Percentiles rank a stretch among this genome's conserved stretches.
Conservation (phyloP, 768 basidiomycete genomes). For the Boletellus ananiceps region DNA sequence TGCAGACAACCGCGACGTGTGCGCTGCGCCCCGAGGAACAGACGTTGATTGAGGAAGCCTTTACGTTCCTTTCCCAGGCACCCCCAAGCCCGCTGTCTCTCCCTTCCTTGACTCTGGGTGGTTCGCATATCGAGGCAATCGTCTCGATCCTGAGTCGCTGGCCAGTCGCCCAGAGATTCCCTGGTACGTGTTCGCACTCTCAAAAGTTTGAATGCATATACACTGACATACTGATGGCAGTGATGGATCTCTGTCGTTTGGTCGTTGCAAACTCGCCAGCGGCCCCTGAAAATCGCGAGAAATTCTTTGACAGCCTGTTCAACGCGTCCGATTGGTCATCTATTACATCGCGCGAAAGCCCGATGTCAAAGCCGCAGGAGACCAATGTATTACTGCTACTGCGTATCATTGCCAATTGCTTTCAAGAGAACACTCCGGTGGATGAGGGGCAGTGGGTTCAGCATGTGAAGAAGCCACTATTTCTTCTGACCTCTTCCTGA, state of each 20-base stretch:
- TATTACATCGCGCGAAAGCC: conserved; percentile 44
- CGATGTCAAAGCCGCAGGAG: conserved; percentile 67
- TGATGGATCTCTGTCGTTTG: conserved; percentile 82
- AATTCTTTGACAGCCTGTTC: conserved; percentile 60
- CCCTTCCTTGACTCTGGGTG: conserved; percentile 33
- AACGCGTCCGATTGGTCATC: conserved; percentile 60
- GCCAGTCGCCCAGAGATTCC: conserved; percentile 70
- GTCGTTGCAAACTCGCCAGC: conserved; percentile 56
- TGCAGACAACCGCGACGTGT: conserved; percentile 63
- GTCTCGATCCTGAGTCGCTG: conserved; percentile 65
- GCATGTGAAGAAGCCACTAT: conserved; percentile 35
- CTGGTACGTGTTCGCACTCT: conserved; percentile 41
- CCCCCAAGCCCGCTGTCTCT: conserved; percentile 34
- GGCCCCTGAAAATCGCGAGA: conserved; percentile 38
- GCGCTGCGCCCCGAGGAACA: conserved; percentile 68
- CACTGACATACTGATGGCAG: conserved; percentile 34
- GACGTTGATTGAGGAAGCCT: conserved; percentile 53
- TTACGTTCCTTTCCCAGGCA: conserved; percentile 51
- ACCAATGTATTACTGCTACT: conserved; percentile 81
- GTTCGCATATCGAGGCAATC: conserved; percentile 57
- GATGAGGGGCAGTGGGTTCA: conserved; percentile 47
- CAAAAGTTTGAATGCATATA: not conserved
- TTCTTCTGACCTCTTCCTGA: conserved; percentile 5
- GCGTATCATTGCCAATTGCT: conserved; percentile 74
- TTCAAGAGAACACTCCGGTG: conserved; percentile 50